Base-by-base conservation (phyloP, 2,329 filamentous ascomycete species). In the Chaetothyriales sp. region DNA sequence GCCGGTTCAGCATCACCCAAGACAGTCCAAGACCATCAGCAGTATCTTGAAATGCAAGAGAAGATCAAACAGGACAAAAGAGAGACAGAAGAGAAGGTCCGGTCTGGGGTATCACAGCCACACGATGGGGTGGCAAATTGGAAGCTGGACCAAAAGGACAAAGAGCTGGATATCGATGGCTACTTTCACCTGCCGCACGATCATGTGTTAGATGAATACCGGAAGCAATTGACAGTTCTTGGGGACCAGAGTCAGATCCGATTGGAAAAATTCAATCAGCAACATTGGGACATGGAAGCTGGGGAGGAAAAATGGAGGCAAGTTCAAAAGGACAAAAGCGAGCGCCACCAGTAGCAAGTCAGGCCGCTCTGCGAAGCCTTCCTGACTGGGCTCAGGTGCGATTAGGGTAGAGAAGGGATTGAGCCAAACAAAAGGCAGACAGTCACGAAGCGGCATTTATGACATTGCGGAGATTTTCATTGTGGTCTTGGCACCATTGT, bases 161-260 rank as follows among this genome's bases (percentile, higher is more conserved):
- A 40, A 8, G 15, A 20, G 25, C 29, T 40, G 18, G 18, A 5
- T 15, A 18, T 15, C 4, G 20, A 9, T 20, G n/a, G 20, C 5
- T 20, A 43, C 44, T 22, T 20, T 18, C 19, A 25, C 6, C 22
- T 25, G 6, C 22, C 22, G 6, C 3, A 25, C 22, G 22, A 25
- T 25, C 22, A 25, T 10, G 18, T 15, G 18, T 13, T 37, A 10
- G 13, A 43, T 18, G 51, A 53, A 9, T 53, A 51, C 43, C 4
- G 48, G 44, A 9, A 4, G 37, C 47, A 53, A 48, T 22, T 51
- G 43, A 47, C 18, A 18, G 10, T 51, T 29, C 28, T 55, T 50
- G 53, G 53, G 18, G 20, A 53, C 22, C 47, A 53, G 45, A 55
- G 50, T 48, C 44, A 29, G 43, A 10, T 9, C 19, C 29, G 45